Percentiles rank a stretch among this genome's conserved stretches.
Evolutionary conservation across 1,284 basidiomycete genomes (phyloP).

Genomic region (Xerocomus minutiporus): DNA sequence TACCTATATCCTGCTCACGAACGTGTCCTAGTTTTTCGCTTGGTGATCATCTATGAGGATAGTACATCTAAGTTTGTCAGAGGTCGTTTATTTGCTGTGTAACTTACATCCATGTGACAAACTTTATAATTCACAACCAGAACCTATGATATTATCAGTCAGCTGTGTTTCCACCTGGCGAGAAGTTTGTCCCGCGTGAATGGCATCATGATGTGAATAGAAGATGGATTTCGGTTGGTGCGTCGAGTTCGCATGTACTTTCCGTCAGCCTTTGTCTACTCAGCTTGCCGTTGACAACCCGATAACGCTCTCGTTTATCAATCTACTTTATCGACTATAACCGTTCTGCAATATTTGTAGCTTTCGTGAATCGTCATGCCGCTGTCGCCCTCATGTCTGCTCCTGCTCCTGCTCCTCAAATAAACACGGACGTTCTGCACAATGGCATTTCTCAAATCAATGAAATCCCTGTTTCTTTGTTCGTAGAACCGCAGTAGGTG

Average conservation of each 20-base stretch:
- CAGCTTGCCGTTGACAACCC: too few species aligned
- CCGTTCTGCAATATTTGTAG: too few species aligned
- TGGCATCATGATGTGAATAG: slow-evolving; percentile 46
- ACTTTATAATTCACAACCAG: neutral
- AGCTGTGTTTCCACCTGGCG: neutral
- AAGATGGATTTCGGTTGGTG: slow-evolving; percentile 64
- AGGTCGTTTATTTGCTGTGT: neutral
- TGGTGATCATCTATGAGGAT: slow-evolving; percentile 1
- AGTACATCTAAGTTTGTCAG: slow-evolving; percentile 1
- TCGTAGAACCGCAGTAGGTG: too few species aligned
- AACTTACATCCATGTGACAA: neutral
- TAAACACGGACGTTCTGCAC: too few species aligned
- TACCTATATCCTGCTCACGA: slow-evolving; percentile 16
- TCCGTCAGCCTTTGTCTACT: too few species aligned
- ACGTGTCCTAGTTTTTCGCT: neutral
- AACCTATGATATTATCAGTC: neutral
- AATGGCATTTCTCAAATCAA: too few species aligned
- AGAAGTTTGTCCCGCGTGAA: neutral
- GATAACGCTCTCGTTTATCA: too few species aligned
- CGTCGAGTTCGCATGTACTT: slow-evolving; percentile 8
- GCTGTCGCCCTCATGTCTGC: too few species aligned
- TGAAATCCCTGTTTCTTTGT: too few species aligned
- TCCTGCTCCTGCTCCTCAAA: too few species aligned
- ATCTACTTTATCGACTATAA: too few species aligned
- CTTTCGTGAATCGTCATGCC: too few species aligned